These are phyloP conservation scores for Asterochloris erici DNA, from an alignment of 139 green algal species.

Conservation along the genomic window DNA sequence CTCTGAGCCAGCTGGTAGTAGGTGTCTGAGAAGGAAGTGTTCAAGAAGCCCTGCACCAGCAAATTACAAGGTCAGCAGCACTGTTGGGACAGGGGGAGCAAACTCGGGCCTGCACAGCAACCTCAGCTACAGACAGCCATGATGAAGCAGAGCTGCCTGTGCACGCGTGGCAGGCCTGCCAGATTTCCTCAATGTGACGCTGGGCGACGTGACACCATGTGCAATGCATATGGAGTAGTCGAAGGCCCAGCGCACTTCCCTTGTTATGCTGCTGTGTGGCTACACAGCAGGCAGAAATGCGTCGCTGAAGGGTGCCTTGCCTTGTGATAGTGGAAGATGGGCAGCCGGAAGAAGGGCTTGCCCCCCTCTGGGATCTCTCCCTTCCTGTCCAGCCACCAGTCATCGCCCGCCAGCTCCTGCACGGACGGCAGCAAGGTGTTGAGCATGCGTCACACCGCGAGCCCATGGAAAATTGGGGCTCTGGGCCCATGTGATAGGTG, in stretches of 20 bases:
- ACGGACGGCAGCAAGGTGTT: neutral
- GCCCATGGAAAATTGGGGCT: no score
- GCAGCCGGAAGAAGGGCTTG: slow-evolving; percentile 44
- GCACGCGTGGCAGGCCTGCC: neutral
- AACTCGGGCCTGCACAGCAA: no score
- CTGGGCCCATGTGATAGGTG: no score
- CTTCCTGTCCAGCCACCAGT: slow-evolving; percentile 30
- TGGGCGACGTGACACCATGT: neutral
- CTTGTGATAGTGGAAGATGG: slow-evolving; percentile 47
- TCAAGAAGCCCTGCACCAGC: slow-evolving; percentile 29
- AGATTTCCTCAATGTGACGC: neutral
- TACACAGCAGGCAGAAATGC: neutral
- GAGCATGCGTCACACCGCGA: no score
- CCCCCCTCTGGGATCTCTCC: slow-evolving; percentile 50
- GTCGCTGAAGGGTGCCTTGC: neutral
- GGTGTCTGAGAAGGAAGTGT: slow-evolving; percentile 42
- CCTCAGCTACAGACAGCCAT: neutral
- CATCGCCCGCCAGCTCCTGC: neutral
- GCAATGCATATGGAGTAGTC: neutral
- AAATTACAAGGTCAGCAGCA: neutral
- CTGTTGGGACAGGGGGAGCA: neutral
- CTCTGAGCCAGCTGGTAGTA: slow-evolving; percentile 44
- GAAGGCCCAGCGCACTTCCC: neutral
- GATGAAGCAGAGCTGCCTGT: neutral
- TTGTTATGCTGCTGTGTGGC: neutral